Conservation (phyloP, 371 early-diverging fungal genomes). For the Mucor racemosus region DNA sequence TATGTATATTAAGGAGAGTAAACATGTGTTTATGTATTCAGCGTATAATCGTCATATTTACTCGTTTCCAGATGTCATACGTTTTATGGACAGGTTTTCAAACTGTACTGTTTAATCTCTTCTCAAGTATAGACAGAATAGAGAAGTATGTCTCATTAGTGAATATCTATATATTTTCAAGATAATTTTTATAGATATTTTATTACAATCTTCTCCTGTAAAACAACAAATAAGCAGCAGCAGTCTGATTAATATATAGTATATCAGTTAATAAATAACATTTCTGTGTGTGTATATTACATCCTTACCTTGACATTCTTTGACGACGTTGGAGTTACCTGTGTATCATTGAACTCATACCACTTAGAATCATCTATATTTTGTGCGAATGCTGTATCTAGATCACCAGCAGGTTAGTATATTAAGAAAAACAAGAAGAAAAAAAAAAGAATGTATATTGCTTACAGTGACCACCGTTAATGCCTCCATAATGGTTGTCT, state of each 20-base stretch:
- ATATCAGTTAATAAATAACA: neutral
- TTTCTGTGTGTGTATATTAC: conserved; percentile 27
- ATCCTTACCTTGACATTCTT: conserved; percentile 54
- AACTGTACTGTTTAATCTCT: no score
- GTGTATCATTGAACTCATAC: conserved; percentile 90
- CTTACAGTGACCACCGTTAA: conserved; percentile 92
- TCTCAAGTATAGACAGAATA: no score
- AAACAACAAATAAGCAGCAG: conserved; percentile 75
- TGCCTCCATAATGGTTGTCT: conserved; percentile 89
- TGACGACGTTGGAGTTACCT: conserved; percentile 64
- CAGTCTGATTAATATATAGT: conserved; percentile 35
- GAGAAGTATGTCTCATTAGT: no score
- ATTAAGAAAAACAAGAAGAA: neutral
- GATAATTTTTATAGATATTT: no score
- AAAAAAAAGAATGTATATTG: conserved; percentile 10
- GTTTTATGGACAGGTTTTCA: no score
- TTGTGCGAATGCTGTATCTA: conserved; percentile 88
- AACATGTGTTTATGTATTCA: no score
- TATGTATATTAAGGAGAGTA: no score
- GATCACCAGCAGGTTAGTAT: neutral
- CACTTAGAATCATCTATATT: conserved; percentile 69
- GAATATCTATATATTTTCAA: no score
- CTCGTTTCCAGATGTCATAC: no score
- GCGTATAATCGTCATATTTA: no score
- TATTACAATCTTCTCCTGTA: conserved; percentile 24